Base-by-base conservation (phyloP, 352 stramenopile species). In the Pythium oligandrum region DNA sequence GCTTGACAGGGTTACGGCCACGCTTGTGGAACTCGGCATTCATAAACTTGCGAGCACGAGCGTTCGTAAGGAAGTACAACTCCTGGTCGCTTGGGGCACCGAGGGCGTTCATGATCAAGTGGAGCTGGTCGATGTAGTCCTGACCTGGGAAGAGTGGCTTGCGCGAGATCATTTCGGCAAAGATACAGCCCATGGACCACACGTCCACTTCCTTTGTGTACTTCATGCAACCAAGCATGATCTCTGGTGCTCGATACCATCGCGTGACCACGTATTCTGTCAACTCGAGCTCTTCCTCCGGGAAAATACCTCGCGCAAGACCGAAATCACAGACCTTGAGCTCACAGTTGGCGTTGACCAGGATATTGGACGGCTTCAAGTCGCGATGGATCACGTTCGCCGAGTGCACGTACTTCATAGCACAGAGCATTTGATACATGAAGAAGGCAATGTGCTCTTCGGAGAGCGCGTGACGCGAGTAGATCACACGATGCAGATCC, bases 141-240 rank as follows among this genome's bases (percentile, higher is more conserved):
- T 91, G 78, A 6, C 97, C 97, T 3, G 96, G 95, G 63, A 99
- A 99, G 26, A 99, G 87, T 55, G 97, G 96, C 57, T 99, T 99
- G 44, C 97, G 81, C 5, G 82, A 86, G 56, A 99, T 90, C 63
- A 99, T 95, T 64, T 99, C 97, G 4, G 93, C 97, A 59, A 99
- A 98, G 56, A 99, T 99, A 64, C 97, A 99, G 26, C 97, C 97
- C 53, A 98, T 96, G 53, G 84, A 96, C 94, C 94, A 98, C 0
- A 98, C 83, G 61, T 98, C 95, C 50, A 93, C 78, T 38, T 86
- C 77, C 3, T 77, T 73, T 2, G 77, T 90, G 71, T 95, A 95
- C 66, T 93, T 90, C 77, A 90, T 91, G 60, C 80, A 91, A 1
- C 75, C 79, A 7, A 93, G 63, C 80, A 91, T 86, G 49, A 91